Conservation (phyloP, 2,329 filamentous ascomycete species). For the Pseudofabraea citricarpa region DNA sequence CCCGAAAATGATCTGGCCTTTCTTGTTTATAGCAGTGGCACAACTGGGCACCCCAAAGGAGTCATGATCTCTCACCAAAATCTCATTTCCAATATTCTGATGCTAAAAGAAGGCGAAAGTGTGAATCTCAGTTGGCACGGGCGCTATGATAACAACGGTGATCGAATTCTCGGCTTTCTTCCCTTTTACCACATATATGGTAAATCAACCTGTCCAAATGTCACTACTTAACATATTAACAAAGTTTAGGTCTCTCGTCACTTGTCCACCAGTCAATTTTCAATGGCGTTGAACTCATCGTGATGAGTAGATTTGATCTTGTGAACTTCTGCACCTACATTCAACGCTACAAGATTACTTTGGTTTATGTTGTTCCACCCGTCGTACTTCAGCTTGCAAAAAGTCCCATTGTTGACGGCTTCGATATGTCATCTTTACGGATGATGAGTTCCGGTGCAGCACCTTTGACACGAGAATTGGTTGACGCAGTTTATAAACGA, state of each 20-base stretch:
- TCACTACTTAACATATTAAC: too few species aligned
- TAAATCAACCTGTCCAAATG: too few species aligned
- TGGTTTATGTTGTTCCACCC: slow-evolving; percentile 75
- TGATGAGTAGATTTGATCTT: slow-evolving; percentile 75
- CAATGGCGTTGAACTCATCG: slow-evolving; percentile 57
- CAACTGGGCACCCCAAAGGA: slow-evolving; percentile 67
- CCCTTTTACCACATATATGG: slow-evolving; percentile 76
- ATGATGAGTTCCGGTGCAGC: slow-evolving; percentile 83
- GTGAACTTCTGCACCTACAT: slow-evolving; percentile 71
- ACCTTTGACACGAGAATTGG: slow-evolving; percentile 73
- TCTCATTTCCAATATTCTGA: slow-evolving; percentile 68
- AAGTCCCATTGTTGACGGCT: slow-evolving; percentile 68
- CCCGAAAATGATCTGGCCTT: slow-evolving; percentile 72
- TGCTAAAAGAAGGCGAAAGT: slow-evolving; percentile 46
- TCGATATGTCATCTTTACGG: slow-evolving; percentile 71
- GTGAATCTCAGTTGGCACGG: slow-evolving; percentile 6
- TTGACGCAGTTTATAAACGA: slow-evolving; percentile 66
- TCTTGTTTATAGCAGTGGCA: slow-evolving; percentile 60
- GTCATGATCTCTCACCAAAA: slow-evolving; percentile 84
- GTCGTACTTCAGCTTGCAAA: slow-evolving; percentile 76
- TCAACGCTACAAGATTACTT: slow-evolving; percentile 68
- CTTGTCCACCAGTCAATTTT: slow-evolving; percentile 63
- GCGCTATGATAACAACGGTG: too few species aligned
- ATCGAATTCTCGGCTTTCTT: slow-evolving; percentile 60
- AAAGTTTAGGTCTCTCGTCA: slow-evolving; percentile 54